Base-by-base conservation (phyloP, 768 basidiomycete species). In the Mycena rosella region DNA sequence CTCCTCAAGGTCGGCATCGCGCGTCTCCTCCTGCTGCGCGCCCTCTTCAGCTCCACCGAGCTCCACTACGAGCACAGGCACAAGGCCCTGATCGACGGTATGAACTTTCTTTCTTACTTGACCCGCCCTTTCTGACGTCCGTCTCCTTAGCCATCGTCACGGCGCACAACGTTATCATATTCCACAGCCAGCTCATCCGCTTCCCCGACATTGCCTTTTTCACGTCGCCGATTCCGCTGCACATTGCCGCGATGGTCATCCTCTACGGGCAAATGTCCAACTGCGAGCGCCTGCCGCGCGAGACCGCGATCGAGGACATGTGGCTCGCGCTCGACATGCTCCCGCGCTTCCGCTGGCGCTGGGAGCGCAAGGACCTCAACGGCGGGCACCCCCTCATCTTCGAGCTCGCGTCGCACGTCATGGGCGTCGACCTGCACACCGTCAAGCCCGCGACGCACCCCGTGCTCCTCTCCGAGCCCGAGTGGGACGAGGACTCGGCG, bases 221-320 rank as follows among this genome's bases (percentile, higher is more conserved):
- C 76, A 92, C 92, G 26, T 95, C 94, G 5, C 94, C 94, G 2
- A 94, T 93, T 65, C 94, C 94, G 17, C 84, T 96, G 22, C 94
- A 96, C 78, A 94, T 95, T 60, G 91, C 94, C 0, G 94, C 94
- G 9, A 95, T 96, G 94, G 92, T 95, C 64, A 95, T 96, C 66
- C 84, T 96, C 22, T 95, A 91, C 75, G 94, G 94, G 1, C 92
- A 92, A 73, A 94, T 94, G 86, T 93, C 91, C 9, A 87, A 88
- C 58, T 92, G 91, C 66, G 88, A 92, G 29, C 86, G 85, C 45
- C 84, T 94, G 29, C 78, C 90, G 2, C 85, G 83, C 44, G 82
- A 89, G 62, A 86, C 88, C 42, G 93, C 91, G 42, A 81, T 93
- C 30, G 91, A 95, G 78, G 94, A 96, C 73, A 86, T 96, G 40